Percentiles rank a stretch among this genome's conserved stretches.
Evolutionary conservation across 495 filamentous ascomycete genomes (phyloP).

Genomic region (Aspergillus indologenus): DNA sequence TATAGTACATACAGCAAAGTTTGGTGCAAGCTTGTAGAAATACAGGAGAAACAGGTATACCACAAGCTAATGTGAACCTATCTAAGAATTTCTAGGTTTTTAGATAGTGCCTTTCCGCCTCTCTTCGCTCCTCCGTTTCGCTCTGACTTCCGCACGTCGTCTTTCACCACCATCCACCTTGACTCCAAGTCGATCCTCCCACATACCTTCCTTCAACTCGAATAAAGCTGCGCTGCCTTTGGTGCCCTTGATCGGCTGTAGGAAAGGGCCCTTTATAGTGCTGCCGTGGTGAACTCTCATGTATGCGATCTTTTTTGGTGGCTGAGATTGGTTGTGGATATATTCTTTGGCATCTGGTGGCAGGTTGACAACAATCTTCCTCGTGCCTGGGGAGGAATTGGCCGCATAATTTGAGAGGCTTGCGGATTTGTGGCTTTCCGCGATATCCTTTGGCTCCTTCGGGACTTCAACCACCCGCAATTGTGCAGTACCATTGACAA

Average conservation of each 20-base stretch:
- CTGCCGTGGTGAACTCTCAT: conserved; percentile 63
- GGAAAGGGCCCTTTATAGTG: conserved; percentile 68
- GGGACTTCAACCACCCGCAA: conserved; percentile 65
- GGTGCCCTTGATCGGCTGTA: conserved; percentile 60
- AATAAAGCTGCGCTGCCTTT: conserved; percentile 60
- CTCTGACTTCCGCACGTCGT: conserved; percentile 76
- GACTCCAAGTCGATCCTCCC: conserved; percentile 76
- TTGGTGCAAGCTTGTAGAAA: background rate
- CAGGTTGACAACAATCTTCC: conserved; percentile 71
- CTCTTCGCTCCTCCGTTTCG: conserved; percentile 57
- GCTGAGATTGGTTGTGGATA: conserved; percentile 31
- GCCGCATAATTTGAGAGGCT: conserved; percentile 31
- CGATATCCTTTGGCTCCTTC: conserved; percentile 8
- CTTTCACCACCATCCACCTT: conserved; percentile 98
- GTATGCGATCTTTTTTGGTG: conserved; percentile 52
- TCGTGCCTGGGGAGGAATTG: conserved; percentile 50
- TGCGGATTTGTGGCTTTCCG: conserved; percentile 7
- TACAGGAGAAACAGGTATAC: conserved; percentile 11
- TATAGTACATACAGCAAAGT: background rate
- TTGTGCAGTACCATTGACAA: conserved; percentile 68
- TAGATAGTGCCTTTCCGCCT: conserved; percentile 37
- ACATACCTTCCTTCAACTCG: conserved; percentile 75
- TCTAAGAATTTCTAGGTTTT: conserved; percentile 5
- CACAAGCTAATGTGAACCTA: background rate
- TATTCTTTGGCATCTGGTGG: conserved; percentile 48